Evolutionary conservation across 2,329 filamentous ascomycete genomes (phyloP).

Genomic region (Stachybotrys chartarum): DNA sequence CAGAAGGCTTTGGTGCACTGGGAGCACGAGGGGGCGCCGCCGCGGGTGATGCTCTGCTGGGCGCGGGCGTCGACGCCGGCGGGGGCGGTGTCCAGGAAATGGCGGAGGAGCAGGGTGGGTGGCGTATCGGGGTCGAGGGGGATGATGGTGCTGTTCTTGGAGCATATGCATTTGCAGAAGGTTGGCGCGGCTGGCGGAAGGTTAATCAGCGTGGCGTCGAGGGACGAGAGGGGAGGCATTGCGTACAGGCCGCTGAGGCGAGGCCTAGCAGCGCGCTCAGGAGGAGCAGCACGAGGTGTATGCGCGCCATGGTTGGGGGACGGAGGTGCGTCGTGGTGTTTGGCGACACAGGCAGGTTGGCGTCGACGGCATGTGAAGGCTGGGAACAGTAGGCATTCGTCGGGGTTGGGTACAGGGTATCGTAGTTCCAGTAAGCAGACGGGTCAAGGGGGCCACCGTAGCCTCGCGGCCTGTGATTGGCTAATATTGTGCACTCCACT

Average conservation of each 20-base stretch:
- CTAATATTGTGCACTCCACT: background rate
- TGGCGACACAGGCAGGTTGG: background rate
- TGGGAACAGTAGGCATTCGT: background rate
- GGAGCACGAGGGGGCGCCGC: slow-evolving; percentile 42
- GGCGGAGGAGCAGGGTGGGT: slow-evolving; percentile 14
- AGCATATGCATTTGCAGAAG: slow-evolving; percentile 66
- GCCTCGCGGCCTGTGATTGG: slow-evolving; percentile 19
- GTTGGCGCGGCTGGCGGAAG: slow-evolving; percentile 45
- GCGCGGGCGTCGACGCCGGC: background rate
- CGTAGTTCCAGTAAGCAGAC: too few species aligned
- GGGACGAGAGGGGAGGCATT: background rate
- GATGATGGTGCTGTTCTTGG: slow-evolving; percentile 63
- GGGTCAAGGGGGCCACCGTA: slow-evolving; percentile 6
- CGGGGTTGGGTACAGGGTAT: background rate
- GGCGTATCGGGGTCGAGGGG: slow-evolving; percentile 41
- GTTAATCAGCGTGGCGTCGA: slow-evolving; percentile 12
- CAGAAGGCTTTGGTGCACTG: slow-evolving; percentile 61
- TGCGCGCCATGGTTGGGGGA: slow-evolving; percentile 28
- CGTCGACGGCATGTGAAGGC: background rate
- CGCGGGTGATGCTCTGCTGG: slow-evolving; percentile 6
- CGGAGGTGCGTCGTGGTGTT: background rate
- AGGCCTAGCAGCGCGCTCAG: slow-evolving; percentile 26
- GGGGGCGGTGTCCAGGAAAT: slow-evolving; percentile 5
- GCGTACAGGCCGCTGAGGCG: slow-evolving; percentile 35
- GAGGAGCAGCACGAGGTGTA: slow-evolving; percentile 27